A percentile compares a stretch with the other conserved stretches of the same genome.
Evolutionary conservation across 768 basidiomycete genomes (phyloP).

Genomic region (Nidularia pulvinata): DNA sequence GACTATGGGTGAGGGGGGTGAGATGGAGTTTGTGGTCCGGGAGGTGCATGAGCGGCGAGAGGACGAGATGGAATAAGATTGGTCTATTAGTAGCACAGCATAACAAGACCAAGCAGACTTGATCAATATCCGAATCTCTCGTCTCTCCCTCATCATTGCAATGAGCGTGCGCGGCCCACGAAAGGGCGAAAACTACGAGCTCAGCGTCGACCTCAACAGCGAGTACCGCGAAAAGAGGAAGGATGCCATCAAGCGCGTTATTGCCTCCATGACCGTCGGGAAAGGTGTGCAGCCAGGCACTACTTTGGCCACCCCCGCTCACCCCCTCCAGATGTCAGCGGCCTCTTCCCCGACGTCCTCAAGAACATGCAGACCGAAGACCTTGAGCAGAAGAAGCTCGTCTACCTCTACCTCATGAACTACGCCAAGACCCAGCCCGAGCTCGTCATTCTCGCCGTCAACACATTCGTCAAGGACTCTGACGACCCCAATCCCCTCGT

Average conservation of each 20-base stretch:
- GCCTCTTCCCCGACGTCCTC: constrained; percentile 96
- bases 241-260: constrained; percentile 97
- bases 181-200: constrained; percentile 96
- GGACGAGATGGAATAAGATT: too few species aligned
- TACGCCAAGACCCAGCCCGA: constrained; percentile 99
- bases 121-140: too few species aligned
- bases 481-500: constrained; percentile 97
- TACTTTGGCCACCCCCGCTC: constrained; percentile 1
- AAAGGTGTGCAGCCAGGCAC: constrained; percentile 64
- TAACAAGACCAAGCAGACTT: too few species aligned
- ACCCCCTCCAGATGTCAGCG: constrained; percentile 71
- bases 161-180: constrained; percentile 61
- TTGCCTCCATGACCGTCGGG: constrained; percentile 99
- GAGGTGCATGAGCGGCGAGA: too few species aligned
- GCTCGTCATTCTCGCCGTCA: constrained; percentile 97
- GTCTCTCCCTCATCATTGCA: constrained; percentile 5
- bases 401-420: constrained; percentile 99
- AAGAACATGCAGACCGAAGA: constrained; percentile 99
- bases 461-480: constrained; percentile 98
- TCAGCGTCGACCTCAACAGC: constrained; percentile 95
- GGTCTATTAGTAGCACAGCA: too few species aligned
- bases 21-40: too few species aligned
- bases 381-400: constrained; percentile 99
- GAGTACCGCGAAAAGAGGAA: constrained; percentile 95
- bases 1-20: too few species aligned